Percentiles rank a stretch among this genome's conserved stretches.
phyloP scores from a whole-genome alignment of 768 basidiomycete species.

The Russula earlei region DNA sequence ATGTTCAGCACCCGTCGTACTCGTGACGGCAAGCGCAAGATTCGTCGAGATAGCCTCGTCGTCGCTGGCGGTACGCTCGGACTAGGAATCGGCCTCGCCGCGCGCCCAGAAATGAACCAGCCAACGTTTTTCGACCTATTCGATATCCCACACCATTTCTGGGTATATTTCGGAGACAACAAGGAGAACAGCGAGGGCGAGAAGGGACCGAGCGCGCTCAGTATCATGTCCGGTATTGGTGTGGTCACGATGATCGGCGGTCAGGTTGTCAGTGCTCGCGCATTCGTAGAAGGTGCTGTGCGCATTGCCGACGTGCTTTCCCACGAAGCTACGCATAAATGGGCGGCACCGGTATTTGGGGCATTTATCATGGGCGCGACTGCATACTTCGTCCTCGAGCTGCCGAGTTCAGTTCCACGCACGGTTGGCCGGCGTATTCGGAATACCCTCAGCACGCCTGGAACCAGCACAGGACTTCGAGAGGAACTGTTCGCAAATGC shows the following conservation, averaged over 20 bases:
- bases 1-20: conserved; percentile 71
- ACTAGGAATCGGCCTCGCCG: conserved; percentile 73
- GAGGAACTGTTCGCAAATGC: conserved; percentile 51
- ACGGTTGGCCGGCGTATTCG: conserved; percentile 83
- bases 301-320: conserved; percentile 70
- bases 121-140: conserved; percentile 78
- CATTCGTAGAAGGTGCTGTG: conserved; percentile 68
- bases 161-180: conserved; percentile 54
- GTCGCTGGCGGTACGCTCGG: conserved; percentile 73
- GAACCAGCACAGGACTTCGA: conserved; percentile 39
- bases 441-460: conserved; percentile 44
- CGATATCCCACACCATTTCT: conserved; percentile 75
- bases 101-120: conserved; percentile 68
- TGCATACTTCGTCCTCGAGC: conserved; percentile 76
- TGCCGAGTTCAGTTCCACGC: conserved; percentile 80
- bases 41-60: conserved; percentile 42
- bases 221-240: conserved; percentile 68
- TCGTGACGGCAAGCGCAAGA: conserved; percentile 25
- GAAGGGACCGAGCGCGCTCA: conserved; percentile 51
- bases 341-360: conserved; percentile 82
- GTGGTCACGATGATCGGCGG: conserved; percentile 87
- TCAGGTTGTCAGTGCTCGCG: conserved; percentile 65
- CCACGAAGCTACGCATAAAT: conserved; percentile 72
- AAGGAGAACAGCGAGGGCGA: conserved; percentile 33
- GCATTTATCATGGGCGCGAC: conserved; percentile 63